Conservation (phyloP, 2,329 filamentous ascomycete species). For the Alternaria ventricosa region DNA sequence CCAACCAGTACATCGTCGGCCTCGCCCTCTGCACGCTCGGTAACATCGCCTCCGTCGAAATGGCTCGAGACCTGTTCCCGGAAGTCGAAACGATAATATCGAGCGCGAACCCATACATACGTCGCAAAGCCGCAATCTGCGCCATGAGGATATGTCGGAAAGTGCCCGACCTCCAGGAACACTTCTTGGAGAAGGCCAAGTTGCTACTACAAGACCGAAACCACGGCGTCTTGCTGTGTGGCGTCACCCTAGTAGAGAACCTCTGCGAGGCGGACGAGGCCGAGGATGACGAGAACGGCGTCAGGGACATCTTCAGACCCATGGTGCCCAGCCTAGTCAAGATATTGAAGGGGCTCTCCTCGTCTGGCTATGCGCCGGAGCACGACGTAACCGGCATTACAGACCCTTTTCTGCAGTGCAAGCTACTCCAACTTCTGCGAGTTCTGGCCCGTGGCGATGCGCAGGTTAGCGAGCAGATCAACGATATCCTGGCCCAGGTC, state of each 20-base stretch:
- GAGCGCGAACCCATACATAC: slow-evolving; percentile 97
- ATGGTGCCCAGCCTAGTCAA: slow-evolving; percentile 86
- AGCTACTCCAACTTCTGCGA: slow-evolving; percentile 85
- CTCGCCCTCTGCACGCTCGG: slow-evolving; percentile 94
- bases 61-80: slow-evolving; percentile 95
- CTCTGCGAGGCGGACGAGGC: slow-evolving; percentile 95
- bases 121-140: slow-evolving; percentile 95
- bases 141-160: slow-evolving; percentile 99
- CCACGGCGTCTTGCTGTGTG: slow-evolving; percentile 92
- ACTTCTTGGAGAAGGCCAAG: slow-evolving; percentile 94
- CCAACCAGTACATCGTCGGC: slow-evolving; percentile 97
- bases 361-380: slow-evolving; percentile 95
- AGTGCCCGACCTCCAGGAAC: slow-evolving; percentile 94
- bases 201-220: slow-evolving; percentile 89
- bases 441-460: slow-evolving; percentile 86
- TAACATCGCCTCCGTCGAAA: slow-evolving; percentile 97
- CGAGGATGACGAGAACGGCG: slow-evolving; percentile 86
- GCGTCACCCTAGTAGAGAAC: slow-evolving; percentile 86
- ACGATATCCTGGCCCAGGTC: slow-evolving; percentile 96
- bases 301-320: slow-evolving; percentile 89
- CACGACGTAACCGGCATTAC: slow-evolving; percentile 98
- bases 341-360: slow-evolving; percentile 88
- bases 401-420: slow-evolving; percentile 96
- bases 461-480: slow-evolving; percentile 93
- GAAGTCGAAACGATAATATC: slow-evolving; percentile 93